These are phyloP conservation scores for Epicoccum nigrum DNA, from an alignment of 2,329 filamentous ascomycete species.

Conservation along the genomic window DNA sequence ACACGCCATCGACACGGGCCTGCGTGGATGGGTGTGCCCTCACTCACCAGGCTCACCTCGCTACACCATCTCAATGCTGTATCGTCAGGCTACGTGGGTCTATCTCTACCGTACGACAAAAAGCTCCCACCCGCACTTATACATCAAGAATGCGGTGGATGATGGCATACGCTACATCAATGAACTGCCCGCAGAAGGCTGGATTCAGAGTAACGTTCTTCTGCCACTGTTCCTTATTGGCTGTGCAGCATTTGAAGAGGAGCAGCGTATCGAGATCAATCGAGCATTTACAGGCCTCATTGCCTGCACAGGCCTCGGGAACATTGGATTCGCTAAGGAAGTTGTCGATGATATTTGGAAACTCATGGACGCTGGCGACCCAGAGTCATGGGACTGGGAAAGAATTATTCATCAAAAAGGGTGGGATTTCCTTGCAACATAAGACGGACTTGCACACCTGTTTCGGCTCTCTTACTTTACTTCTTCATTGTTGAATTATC, in stretches of 20 bases:
- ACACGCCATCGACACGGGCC: conserved; percentile 74
- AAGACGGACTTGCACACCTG: conserved; percentile 9
- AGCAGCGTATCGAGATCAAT: conserved; percentile 62
- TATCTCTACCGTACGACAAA: conserved; percentile 68
- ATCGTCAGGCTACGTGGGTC: conserved; percentile 68
- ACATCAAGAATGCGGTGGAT: conserved; percentile 63
- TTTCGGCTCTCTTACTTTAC: conserved; percentile 6
- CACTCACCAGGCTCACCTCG: conserved; percentile 59
- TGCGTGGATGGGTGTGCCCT: conserved; percentile 74
- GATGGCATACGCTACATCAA: conserved; percentile 64
- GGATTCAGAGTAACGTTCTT: conserved; percentile 64
- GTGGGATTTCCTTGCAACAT: conserved; percentile 68
- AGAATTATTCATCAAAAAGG: conserved; percentile 63
- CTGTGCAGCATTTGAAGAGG: conserved; percentile 63
- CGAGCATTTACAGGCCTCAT: conserved; percentile 61
- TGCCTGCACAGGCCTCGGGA: conserved; percentile 62
- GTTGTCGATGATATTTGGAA: conserved; percentile 65
- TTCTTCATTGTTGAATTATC: conserved; percentile 17
- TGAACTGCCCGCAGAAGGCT: conserved; percentile 59
- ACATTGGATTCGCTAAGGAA: conserved; percentile 62
- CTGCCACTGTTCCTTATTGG: conserved; percentile 68
- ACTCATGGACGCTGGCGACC: conserved; percentile 63
- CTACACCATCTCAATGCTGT: conserved; percentile 63
- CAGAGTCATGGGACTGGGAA: conserved; percentile 69
- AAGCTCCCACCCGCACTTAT: conserved; percentile 60